Base-by-base conservation (phyloP, 495 filamentous ascomycete species). In the Aspergillus bridgeri region DNA sequence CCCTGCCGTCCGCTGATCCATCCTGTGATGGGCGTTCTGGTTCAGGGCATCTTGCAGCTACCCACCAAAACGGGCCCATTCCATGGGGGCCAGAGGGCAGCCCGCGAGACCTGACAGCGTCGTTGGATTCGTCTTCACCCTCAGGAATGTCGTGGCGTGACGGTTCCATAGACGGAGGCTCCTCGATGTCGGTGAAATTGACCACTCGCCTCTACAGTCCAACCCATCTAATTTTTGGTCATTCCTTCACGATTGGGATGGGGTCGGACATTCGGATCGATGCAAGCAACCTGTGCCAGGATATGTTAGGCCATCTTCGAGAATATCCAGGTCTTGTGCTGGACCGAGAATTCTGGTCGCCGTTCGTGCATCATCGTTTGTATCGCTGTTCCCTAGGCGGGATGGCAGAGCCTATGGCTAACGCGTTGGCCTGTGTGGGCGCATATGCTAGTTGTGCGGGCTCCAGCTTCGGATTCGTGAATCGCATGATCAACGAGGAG, bases 301-400 rank as follows among this genome's bases (percentile, higher is more conserved):
- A 61, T n/a, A 19, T 64, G 33, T 42, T 59, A 17, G 33, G 23
- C 15, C 21, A 56, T 11, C 52, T 64, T 6, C 58, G 58, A 22
- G 55, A 59, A 9, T 64, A 64, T 19, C 53, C 59, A 1, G 42
- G 51, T 5, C 23, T 64, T 17, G 56, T 55, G 18, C 58, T 64
- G 20, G 51, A 61, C 15, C 58, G 56, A 13, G 56, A 64, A 9
- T 56, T 53, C 44, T 60, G 51, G 55, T 64, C 62, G 15, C 58
- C 62, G 0, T 64, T 64, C 29, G 22, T 64, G 6, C 62, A 64
- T 47, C 62, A 60, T 24, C 22, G 42, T 13, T 23, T 61, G 22
- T 59, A 64, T 20, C 54, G 58, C 24, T 58, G 48, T 20, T 58
- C 62, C 3, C 46, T 57, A 22, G 55, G 56, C 17, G 53, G 52